Evolutionary conservation across 192 early-diverging fungal species (phyloP), one percentile per base, ranked within the genome.

Genomic region (Backusella luteola): DNA sequence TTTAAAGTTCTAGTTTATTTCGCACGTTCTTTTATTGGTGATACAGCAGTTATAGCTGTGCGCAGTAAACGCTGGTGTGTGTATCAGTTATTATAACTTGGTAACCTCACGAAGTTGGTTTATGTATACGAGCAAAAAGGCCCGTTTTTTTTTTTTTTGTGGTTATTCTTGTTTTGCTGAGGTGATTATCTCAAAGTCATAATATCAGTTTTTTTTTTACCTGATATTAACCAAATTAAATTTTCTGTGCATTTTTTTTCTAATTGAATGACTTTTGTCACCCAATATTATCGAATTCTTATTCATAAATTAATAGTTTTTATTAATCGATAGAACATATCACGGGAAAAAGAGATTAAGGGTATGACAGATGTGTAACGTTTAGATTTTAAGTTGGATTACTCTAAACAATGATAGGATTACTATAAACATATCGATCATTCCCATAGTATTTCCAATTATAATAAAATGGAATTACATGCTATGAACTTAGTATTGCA

Each of bases 1-100:
- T 49, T 49, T 63, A 29, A 63, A 63, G 56, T 63, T 63, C 29
- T 29, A 63, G 56, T 63, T 63, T 63, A 26, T 63, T 63, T 63
- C 56, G 56, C 56, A 63, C 56, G 56, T 63, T 63, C 56, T 63
- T 63, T 3, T 63, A 29, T 29, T 29, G 56, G 56, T 63, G 23
- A 63, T 63, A 63, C 56, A 63, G 21, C 26, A 63, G 56, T 63
- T 63, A 23, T 63, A 63, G 12, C 9, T 29, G 56, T 63, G 56
- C 56, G 56, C 56, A 63, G 56, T 23, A 63, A 29, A 63, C 56
- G 56, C 56, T 29, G 46, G 56, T 63, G 56, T 59, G 53, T 63
- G 56, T 63, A 63, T 63, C 56, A 63, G 56, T 26, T 63, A 63
- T 29, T 63, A 63, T 63, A 63, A 63, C 56, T 63, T 63, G 56